phyloP scores from a whole-genome alignment of 2,329 filamentous ascomycete species.

The Ophiostoma quercus region DNA sequence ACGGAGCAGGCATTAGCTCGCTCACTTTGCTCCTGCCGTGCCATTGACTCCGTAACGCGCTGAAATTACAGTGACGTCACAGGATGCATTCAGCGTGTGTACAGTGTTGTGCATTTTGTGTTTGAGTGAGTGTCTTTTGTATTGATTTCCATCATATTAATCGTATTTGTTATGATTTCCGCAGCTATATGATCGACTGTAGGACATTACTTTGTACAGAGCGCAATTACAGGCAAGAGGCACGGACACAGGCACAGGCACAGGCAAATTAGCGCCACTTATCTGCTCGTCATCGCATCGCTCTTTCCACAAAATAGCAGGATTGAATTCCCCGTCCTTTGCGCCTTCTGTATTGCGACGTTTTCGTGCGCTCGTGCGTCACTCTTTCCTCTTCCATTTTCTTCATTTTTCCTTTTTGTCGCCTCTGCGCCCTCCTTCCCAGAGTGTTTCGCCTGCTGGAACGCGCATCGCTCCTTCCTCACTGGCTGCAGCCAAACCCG shows the following conservation, averaged over 20 bases:
- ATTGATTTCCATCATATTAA: neutral
- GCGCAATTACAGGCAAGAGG: neutral
- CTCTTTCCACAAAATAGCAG: conserved; percentile 7
- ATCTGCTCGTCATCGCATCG: neutral
- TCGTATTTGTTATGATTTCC: neutral
- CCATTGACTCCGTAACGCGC: neutral
- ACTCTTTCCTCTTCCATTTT: neutral
- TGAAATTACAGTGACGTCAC: conserved; percentile 5
- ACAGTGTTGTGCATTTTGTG: neutral
- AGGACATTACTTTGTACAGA: neutral
- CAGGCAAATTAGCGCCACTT: conserved; percentile 1
- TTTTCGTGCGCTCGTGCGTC: neutral
- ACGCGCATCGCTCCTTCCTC: neutral
- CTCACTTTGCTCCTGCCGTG: neutral
- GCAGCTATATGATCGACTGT: neutral
- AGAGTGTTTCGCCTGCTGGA: neutral
- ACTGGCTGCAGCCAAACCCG: neutral
- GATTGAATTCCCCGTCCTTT: neutral
- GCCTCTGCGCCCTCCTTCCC: neutral
- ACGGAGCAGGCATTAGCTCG: neutral
- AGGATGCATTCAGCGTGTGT: neutral
- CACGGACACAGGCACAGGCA: neutral
- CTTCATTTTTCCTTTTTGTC: neutral
- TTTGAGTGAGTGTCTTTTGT: too few relatives aligned
- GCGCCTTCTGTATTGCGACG: neutral